Evolutionary conservation across 176 grass and related monocot species (phyloP).

Genomic region (Raddia distichophylla): DNA sequence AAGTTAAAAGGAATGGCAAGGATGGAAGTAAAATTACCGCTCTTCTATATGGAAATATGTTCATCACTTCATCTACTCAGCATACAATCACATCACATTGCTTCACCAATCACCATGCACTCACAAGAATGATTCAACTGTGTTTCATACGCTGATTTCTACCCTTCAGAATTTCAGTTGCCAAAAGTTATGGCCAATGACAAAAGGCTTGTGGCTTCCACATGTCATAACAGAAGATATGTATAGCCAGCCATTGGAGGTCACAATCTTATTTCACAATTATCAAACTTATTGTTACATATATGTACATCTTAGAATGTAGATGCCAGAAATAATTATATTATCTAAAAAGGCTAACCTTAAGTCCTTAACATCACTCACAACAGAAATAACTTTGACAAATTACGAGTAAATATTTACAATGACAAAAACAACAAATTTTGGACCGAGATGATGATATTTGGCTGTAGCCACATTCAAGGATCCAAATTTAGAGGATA

Average conservation of each 20-base stretch:
- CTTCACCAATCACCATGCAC: conserved; percentile 6
- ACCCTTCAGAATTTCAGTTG: conserved; percentile 34
- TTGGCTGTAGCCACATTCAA: background rate
- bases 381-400: too few relatives aligned
- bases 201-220: conserved; percentile 38
- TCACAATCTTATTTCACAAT: conserved; percentile 38
- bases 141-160: conserved; percentile 33
- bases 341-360: too few relatives aligned
- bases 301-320: background rate
- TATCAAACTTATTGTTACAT: conserved; percentile 23
- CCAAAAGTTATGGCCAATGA: conserved; percentile 49
- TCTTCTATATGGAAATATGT: background rate
- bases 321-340: too few relatives aligned
- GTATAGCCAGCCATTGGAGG: conserved; percentile 21
- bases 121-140: conserved; percentile 26
- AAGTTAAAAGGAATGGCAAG: conserved; percentile 26
- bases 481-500: conserved; percentile 12
- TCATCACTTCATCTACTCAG: background rate
- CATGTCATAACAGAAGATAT: conserved; percentile 38
- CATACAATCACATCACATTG: conserved; percentile 23
- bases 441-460: background rate
- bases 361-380: too few relatives aligned
- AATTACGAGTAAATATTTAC: too few relatives aligned
- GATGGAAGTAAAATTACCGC: conserved; percentile 42
- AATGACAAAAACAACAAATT: too few relatives aligned